phyloP scores from a whole-genome alignment of 1,139 yeast genomes.

The Debaryomycetaceae sp. region DNA sequence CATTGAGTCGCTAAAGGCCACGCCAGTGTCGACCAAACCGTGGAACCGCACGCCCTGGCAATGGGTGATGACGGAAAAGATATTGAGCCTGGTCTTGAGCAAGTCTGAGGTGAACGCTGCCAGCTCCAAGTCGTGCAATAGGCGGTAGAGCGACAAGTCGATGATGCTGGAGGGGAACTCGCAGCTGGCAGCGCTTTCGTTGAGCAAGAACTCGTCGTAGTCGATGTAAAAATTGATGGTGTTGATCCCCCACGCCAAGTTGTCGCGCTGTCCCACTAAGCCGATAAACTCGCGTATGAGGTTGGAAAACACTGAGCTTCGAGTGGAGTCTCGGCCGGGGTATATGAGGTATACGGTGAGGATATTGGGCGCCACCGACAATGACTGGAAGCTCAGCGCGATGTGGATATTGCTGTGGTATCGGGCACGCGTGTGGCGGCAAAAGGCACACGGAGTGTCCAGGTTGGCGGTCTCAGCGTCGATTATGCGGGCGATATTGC shows the following conservation, averaged over 20 bases:
- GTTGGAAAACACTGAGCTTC: background rate
- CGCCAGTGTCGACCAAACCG: constrained; percentile 4
- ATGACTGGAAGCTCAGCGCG: background rate
- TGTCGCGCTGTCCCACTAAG: too few species aligned
- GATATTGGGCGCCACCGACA: constrained; percentile 1
- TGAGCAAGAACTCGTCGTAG: constrained; percentile 1
- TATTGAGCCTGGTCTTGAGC: constrained; percentile 1
- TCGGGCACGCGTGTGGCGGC: background rate
- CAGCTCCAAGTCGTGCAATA: constrained; percentile 3
- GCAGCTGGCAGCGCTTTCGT: background rate
- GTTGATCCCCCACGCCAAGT: too few species aligned
- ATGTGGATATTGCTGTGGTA: background rate
- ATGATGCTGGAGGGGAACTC: background rate
- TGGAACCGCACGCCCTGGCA: constrained; percentile 1
- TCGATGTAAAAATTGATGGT: constrained; percentile 5
- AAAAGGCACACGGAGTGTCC: background rate
- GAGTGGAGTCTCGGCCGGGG: constrained; percentile 4
- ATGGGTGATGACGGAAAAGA: constrained; percentile 4
- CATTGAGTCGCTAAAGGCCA: constrained; percentile 1
- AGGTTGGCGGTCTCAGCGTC: constrained; percentile 1
- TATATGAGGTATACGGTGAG: constrained; percentile 5
- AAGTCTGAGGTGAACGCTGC: background rate
- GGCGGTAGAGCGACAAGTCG: constrained; percentile 3
- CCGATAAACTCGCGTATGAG: constrained; percentile 1
- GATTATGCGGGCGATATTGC: constrained; percentile 4